Evolutionary conservation across 352 stramenopile species (phyloP), one percentile per base, ranked within the genome.

Genomic region (Phytophthora constricta): DNA sequence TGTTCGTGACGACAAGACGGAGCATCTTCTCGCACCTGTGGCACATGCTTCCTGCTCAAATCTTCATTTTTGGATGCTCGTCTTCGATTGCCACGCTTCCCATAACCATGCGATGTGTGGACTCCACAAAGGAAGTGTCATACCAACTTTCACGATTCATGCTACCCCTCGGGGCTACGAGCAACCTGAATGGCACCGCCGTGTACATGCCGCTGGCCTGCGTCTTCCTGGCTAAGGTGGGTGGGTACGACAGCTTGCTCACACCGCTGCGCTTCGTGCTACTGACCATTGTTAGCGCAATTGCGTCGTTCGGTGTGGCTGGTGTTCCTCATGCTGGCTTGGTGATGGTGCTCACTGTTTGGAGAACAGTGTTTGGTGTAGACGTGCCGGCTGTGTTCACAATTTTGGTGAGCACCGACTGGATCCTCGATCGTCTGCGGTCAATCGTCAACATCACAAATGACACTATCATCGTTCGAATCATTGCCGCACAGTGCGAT

Each of bases 381-480:
- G 68, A 87, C 13, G 48, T 93, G 39, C 87, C 85, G 1, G 62
- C 79, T 13, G 79, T 80, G 10, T 93, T 95, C 57, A 81, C 79
- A 10, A 77, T 91, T 55, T 46, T 93, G 14, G 84, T 93, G 48
- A 88, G 82, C 23, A 77, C 63, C 4, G 84, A 93, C 60, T 92
- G 84, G 79, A 78, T 93, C 55, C 52, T 93, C 39, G 82, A 93
- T 65, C 83, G 85, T 23, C 85, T 90, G 63, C 79, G 82, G 4
- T 84, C 84, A 22, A 67, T 92, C 23, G 79, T 91, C 62, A 95
- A 93, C 65, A 86, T 95, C 68, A 91, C 84, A n/a, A 92, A 90
- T 68, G 84, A 93, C 70, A 89, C 83, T 13, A 90, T 92, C 62
- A 74, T 93, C 27, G 80, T 79, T 22, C 83, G 84, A 5, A 93